Conservation (phyloP, 306 rosid genomes). For the Cicer cuneatum region DNA sequence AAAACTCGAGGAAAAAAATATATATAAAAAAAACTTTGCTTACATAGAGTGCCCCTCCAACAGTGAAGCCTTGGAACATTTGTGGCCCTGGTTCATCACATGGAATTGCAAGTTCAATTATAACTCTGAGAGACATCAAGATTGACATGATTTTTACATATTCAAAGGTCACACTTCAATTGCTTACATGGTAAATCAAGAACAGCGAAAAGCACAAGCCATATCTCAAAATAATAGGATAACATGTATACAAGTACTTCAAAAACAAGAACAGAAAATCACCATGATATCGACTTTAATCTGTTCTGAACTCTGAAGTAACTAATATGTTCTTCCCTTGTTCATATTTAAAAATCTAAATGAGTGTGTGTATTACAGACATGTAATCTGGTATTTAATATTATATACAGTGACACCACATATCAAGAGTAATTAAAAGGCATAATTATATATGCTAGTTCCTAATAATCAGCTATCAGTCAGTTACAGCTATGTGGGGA, state of each 20-base stretch:
- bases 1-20: conserved; percentile 9
- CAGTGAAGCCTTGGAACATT: conserved; percentile 86
- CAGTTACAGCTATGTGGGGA: neutral
- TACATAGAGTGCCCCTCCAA: conserved; percentile 95
- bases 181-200: conserved; percentile 33
- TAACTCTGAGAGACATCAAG: conserved; percentile 66
- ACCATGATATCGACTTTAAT: neutral
- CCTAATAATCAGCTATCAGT: neutral
- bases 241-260: conserved; percentile 19
- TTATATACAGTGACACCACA: neutral
- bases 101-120: conserved; percentile 75
- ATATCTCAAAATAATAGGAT: conserved; percentile 18
- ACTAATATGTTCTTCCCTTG: neutral
- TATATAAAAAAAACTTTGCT: conserved; percentile 50
- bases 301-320: neutral
- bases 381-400: too few species aligned
- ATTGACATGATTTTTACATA: conserved; percentile 39
- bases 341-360: too few species aligned
- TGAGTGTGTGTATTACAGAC: too few species aligned
- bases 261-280: conserved; percentile 31
- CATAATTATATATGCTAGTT: neutral
- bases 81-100: conserved; percentile 82
- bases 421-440: conserved; percentile 4
- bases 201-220: conserved; percentile 28
- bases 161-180: conserved; percentile 40